These are phyloP conservation scores for Pterocarpus santalinus DNA, from an alignment of 306 rosid species.

Conservation along the genomic window DNA sequence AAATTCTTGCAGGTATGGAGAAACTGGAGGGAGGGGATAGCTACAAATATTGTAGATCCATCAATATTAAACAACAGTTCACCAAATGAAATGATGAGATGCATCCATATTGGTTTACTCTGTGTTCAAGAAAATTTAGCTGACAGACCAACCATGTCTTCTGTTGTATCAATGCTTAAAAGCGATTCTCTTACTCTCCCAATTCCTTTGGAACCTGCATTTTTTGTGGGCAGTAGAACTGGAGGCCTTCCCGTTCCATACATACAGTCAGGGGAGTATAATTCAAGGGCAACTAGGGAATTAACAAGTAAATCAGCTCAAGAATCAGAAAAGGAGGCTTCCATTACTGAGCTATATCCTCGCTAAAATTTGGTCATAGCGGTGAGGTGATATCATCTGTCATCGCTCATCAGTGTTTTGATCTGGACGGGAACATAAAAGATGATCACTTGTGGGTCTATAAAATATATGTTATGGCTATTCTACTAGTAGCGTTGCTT, in stretches of 20 bases:
- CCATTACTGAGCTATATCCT: slow-evolving; percentile 41
- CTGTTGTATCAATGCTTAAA: slow-evolving; percentile 42
- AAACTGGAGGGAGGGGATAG: slow-evolving; percentile 60
- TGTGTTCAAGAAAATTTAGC: slow-evolving; percentile 61
- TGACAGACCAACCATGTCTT: slow-evolving; percentile 52
- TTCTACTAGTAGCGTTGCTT: not conserved
- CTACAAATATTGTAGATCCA: slow-evolving; percentile 51
- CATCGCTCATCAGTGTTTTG: not conserved
- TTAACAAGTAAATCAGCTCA: not conserved
- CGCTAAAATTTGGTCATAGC: not conserved
- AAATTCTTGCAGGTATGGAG: slow-evolving; percentile 60
- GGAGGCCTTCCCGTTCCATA: not conserved
- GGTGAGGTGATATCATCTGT: not conserved
- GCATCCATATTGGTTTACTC: slow-evolving; percentile 68
- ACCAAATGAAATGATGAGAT: slow-evolving; percentile 51
- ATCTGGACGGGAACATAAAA: not conserved
- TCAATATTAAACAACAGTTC: slow-evolving; percentile 16
- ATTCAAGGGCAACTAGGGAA: not conserved
- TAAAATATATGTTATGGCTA: not conserved
- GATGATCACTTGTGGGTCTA: not conserved
- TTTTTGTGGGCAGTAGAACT: slow-evolving; percentile 1
- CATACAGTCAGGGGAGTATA: not conserved
- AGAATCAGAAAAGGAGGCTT: slow-evolving; percentile 1
- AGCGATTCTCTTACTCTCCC: slow-evolving; percentile 37
- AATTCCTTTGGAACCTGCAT: slow-evolving; percentile 42